These are phyloP conservation scores for Mallotus japonicus DNA, from an alignment of 441 rosid species.

Conservation along the genomic window DNA sequence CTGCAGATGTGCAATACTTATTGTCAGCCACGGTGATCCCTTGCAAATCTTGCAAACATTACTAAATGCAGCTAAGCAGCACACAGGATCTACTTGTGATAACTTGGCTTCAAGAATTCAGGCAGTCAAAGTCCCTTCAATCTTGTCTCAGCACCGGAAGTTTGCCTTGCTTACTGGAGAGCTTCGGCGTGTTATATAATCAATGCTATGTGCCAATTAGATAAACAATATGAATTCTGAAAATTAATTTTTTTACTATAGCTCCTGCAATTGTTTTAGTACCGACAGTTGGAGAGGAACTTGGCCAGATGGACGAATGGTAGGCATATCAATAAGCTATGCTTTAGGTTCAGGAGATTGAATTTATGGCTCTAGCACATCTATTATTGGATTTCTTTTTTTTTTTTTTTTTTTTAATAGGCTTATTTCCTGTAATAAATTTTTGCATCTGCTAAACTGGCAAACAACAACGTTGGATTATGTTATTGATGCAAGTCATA, in stretches of 20 bases:
- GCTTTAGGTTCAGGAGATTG: background rate
- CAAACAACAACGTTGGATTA: background rate
- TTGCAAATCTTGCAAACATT: slow-evolving; percentile 83
- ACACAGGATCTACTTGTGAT: slow-evolving; percentile 21
- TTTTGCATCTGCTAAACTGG: background rate
- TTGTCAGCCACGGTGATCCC: slow-evolving; percentile 93
- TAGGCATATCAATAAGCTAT: background rate
- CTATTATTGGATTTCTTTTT: background rate
- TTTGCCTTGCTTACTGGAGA: slow-evolving; percentile 73
- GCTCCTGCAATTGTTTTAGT: background rate
- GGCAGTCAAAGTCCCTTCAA: slow-evolving; percentile 43
- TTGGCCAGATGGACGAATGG: background rate
- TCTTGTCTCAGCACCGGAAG: slow-evolving; percentile 78
- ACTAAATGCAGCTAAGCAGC: slow-evolving; percentile 46
- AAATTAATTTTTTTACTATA: background rate
- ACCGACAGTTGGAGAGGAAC: background rate
- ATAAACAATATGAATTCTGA: background rate
- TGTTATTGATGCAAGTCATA: too few relatives aligned
- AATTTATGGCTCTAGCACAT: background rate
- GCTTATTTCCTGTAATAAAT: background rate
- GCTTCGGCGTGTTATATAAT: slow-evolving; percentile 54
- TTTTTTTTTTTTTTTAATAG: too few relatives aligned
- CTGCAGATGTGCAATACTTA: slow-evolving; percentile 53
- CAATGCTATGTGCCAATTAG: background rate
- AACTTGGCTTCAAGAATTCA: slow-evolving; percentile 46